Evolutionary conservation across 805 yeast genomes (phyloP), one percentile per base, ranked within the genome.

Genomic region (Pichia exigua): DNA sequence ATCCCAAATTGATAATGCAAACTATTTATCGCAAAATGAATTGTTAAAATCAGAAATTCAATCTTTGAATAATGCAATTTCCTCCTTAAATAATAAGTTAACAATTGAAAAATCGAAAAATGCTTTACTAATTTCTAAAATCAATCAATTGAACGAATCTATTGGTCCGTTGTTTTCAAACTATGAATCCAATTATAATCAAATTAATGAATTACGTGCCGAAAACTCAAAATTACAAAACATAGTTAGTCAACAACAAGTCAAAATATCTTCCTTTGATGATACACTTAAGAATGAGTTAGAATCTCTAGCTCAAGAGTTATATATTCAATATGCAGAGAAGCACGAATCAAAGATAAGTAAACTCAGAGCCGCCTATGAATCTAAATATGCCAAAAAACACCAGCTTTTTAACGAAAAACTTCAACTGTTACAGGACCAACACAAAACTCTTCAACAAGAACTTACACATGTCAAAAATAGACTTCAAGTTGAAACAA

Each of bases 331-430:
- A 62, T 87, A 87, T 61, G 79, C 88, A 2, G 81, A 83, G 47
- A 87, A 87, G 62, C 95, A 87, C 61, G 87, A 83, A 55, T 77
- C 78, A 48, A 87, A 87, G 64, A 85, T 87, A 10, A 74, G 75
- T 15, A 76, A 79, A 32, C 68, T 83, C 60, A 83, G 79, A 62
- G 74, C 76, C 51, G 81, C 79, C 2, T 80, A 78, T 61, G 85
- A 81, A 58, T 67, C 70, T 32, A 80, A 77, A 59, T 79, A 77
- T 73, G 68, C 73, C 46, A 62, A 64, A 54, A 77, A 73, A 60
- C 69, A 72, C 54, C 73, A 68, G 46, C 15, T 39, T 9, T 45
- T 47, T 22, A 54, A 35, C 17, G 47, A 44, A 13, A 43, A 73
- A 69, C 52, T 62, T 12, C 48, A 43, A 21, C 35, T 42, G 24